Conservation (phyloP, 2,329 filamentous ascomycete species). For the Gyromitra esculenta region DNA sequence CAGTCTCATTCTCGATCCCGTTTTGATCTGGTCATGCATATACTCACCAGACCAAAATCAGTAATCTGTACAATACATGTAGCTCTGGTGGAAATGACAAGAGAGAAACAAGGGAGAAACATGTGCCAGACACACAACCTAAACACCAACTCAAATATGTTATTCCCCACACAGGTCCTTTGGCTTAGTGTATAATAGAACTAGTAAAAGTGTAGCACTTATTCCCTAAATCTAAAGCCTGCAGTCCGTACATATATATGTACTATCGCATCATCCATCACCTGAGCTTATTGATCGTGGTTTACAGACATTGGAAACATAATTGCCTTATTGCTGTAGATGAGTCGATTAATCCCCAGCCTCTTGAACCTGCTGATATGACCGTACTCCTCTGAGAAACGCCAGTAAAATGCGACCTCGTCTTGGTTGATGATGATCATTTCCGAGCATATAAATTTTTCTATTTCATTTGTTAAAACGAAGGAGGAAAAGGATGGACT, state of each 20-base stretch:
- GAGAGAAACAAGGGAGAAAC: too few species aligned
- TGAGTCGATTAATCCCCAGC: constrained; percentile 36
- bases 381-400: constrained; percentile 21
- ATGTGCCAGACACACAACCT: not conserved
- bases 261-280: not conserved
- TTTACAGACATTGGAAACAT: constrained; percentile 1
- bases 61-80: too few species aligned
- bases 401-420: constrained; percentile 40
- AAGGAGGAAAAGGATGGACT: not conserved
- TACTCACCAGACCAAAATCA: too few species aligned
- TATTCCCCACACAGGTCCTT: not conserved
- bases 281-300: not conserved
- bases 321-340: constrained; percentile 40
- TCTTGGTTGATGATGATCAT: constrained; percentile 40
- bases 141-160: not conserved
- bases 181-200: not conserved
- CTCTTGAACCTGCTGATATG: constrained; percentile 43
- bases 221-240: not conserved
- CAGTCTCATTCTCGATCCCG: too few species aligned
- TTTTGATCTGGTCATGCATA: too few species aligned
- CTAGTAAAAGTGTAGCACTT: not conserved
- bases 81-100: too few species aligned
- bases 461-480: constrained; percentile 22
- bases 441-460: constrained; percentile 33
- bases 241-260: not conserved